Evolutionary conservation across 352 stramenopile genomes (phyloP), one percentile per base, ranked within the genome.

Genomic region (Peronosclerospora sorghi): DNA sequence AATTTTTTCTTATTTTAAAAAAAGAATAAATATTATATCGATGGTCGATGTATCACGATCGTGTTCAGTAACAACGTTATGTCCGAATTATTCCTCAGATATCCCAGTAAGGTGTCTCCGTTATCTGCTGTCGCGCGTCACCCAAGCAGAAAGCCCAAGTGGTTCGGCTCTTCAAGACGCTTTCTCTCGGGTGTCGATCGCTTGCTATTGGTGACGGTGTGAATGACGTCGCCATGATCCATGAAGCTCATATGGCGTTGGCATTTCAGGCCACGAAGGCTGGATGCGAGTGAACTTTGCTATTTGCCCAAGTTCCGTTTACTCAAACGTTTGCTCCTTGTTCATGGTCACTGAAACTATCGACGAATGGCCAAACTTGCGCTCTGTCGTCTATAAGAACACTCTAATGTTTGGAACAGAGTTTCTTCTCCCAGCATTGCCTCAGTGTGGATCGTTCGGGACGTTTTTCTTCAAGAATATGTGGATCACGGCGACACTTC

Each of bases 181-280:
- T 81, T 34, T 61, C 94, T 74, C 53, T 82, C 19, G 62, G 88
- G 52, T 78, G 84, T 58, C 61, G 91, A 8, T 96, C 91, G 8
- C 80, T 99, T 13, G 82, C 94, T 5, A 98, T 99, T 53, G 96
- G 96, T 14, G 96, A 99, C 65, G 96, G 96, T 12, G 96, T 96
- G 18, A 99, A 99, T 58, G 96, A 99, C 50, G 96, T 99, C 30
- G 93, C 92, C 23, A 99, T 99, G 96, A 99, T 99, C 57, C 94
- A 98, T 56, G 93, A 97, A 62, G 96, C 96, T 70, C 21, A 26
- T 26, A 26, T 26, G 21, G 21, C 21, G 21, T 26, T 26, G 21
- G 30, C 5, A 96, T 97, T 39, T 91, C 69, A 17, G 90, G 90
- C 0, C 81, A 95, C 46, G 90, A 97, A 62, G 90, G 90, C 39